A percentile compares a stretch with the other conserved stretches of the same genome.
Conservation (phyloP, 2,329 filamentous ascomycete species). For the Huntiella savannae region DNA sequence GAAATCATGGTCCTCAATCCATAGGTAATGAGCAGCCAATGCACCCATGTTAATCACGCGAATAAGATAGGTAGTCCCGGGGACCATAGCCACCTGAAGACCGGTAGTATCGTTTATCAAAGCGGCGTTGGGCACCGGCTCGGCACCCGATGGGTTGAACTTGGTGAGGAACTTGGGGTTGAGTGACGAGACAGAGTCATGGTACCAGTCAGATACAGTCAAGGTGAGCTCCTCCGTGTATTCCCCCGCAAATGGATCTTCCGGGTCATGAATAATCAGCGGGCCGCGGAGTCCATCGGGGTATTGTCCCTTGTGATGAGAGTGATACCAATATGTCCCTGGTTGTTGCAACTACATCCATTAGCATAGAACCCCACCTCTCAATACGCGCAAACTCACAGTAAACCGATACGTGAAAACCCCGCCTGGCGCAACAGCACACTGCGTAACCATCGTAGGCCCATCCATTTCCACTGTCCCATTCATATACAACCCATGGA, state of each 20-base stretch:
- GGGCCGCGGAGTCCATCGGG: constrained; percentile 49
- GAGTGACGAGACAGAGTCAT: constrained; percentile 32
- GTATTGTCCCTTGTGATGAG: constrained; percentile 47
- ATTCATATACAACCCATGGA: constrained; percentile 54
- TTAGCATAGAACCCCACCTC: neutral
- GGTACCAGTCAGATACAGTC: constrained; percentile 54
- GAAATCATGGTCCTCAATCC: constrained; percentile 49
- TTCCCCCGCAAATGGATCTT: constrained; percentile 34
- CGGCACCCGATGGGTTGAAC: constrained; percentile 35
- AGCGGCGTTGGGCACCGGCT: constrained; percentile 48
- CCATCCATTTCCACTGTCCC: constrained; percentile 55
- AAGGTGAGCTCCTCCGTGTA: constrained; percentile 46
- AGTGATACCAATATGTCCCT: constrained; percentile 68
- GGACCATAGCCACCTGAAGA: constrained; percentile 37
- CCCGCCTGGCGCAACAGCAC: constrained; percentile 42
- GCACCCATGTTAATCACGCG: constrained; percentile 56
- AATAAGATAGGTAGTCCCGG: constrained; percentile 54
- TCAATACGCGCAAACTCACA: constrained; percentile 19
- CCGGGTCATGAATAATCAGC: constrained; percentile 43
- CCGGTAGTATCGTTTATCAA: constrained; percentile 54
- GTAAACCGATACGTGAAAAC: constrained; percentile 53
- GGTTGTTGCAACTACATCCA: constrained; percentile 28
- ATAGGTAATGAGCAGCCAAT: constrained; percentile 47
- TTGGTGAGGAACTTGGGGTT: constrained; percentile 31
- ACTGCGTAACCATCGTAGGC: constrained; percentile 45